These are phyloP conservation scores for Aspergillus japonicus DNA, from an alignment of 2,329 filamentous ascomycete species.

Conservation along the genomic window DNA sequence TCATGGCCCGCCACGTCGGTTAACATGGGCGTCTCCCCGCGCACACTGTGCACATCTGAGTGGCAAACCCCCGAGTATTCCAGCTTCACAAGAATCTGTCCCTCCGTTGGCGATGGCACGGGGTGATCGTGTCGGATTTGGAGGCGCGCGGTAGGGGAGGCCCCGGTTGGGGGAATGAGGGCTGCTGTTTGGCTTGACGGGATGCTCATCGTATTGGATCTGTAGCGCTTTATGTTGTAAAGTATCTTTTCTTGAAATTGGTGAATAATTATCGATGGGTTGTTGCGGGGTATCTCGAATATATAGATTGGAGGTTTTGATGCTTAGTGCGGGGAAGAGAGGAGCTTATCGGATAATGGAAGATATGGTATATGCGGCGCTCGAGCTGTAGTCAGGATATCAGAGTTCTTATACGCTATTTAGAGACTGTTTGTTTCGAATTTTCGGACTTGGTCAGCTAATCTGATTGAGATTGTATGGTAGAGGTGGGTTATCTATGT, in stretches of 20 bases:
- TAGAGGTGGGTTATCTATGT: background rate
- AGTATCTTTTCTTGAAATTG: background rate
- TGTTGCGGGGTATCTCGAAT: constrained; percentile 3
- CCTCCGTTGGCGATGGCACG: constrained; percentile 38
- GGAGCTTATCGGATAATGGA: background rate
- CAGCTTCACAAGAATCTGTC: constrained; percentile 49
- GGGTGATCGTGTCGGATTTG: constrained; percentile 27
- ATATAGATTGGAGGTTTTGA: background rate
- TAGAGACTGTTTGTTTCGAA: too few species aligned
- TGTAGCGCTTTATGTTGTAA: background rate
- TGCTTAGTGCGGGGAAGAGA: background rate
- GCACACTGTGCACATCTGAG: constrained; percentile 49
- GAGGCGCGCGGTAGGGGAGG: constrained; percentile 21
- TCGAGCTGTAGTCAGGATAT: too few species aligned
- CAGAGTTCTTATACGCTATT: too few species aligned
- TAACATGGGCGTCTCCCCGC: constrained; percentile 43
- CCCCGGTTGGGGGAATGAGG: constrained; percentile 27
- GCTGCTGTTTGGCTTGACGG: constrained; percentile 32
- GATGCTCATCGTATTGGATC: constrained; percentile 16
- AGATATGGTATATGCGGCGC: background rate
- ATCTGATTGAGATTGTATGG: background rate
- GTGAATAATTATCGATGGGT: background rate
- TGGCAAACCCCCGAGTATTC: constrained; percentile 51
- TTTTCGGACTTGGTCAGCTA: too few species aligned
- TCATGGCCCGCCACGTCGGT: constrained; percentile 51